Evolutionary conservation across 2,329 filamentous ascomycete species (phyloP).

Genomic region (Colletotrichum magnum): DNA sequence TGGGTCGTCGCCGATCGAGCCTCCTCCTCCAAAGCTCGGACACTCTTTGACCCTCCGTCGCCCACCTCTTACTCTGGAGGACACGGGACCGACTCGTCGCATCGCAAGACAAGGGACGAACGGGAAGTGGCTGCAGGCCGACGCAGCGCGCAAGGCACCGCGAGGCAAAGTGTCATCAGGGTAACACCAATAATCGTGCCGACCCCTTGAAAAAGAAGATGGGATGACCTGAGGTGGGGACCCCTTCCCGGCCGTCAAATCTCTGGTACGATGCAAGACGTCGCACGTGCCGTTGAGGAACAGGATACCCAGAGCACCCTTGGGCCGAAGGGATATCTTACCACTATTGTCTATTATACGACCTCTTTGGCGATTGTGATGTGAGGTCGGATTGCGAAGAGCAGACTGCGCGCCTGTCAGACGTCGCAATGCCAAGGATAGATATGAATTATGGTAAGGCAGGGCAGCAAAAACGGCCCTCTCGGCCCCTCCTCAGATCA

Average conservation of each 20-base stretch:
- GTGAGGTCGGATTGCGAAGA: not conserved
- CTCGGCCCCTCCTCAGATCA: slow-evolving; percentile 27
- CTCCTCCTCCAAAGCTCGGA: slow-evolving; percentile 33
- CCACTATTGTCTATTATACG: no score
- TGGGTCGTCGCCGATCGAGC: slow-evolving; percentile 30
- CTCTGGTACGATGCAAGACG: slow-evolving; percentile 22
- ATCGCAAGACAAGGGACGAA: slow-evolving; percentile 19
- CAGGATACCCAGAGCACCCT: not conserved
- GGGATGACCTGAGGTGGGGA: slow-evolving; percentile 23
- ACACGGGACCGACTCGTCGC: slow-evolving; percentile 23
- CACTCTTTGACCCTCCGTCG: slow-evolving; percentile 32
- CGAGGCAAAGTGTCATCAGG: slow-evolving; percentile 30
- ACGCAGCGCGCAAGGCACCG: slow-evolving; percentile 8
- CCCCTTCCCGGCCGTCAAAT: slow-evolving; percentile 21
- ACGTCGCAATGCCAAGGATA: not conserved
- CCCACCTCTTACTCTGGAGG: not conserved
- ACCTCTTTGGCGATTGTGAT: not conserved
- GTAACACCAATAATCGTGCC: slow-evolving; percentile 26
- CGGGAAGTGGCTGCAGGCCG: slow-evolving; percentile 34
- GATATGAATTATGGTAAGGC: no score
- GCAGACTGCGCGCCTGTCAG: not conserved
- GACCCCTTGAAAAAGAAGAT: slow-evolving; percentile 19
- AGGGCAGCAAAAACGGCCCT: not conserved
- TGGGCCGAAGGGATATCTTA: not conserved
- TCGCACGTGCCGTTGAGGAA: slow-evolving; percentile 5